Conservation (phyloP, 768 basidiomycete species). For the Tylopilus subfusipes region DNA sequence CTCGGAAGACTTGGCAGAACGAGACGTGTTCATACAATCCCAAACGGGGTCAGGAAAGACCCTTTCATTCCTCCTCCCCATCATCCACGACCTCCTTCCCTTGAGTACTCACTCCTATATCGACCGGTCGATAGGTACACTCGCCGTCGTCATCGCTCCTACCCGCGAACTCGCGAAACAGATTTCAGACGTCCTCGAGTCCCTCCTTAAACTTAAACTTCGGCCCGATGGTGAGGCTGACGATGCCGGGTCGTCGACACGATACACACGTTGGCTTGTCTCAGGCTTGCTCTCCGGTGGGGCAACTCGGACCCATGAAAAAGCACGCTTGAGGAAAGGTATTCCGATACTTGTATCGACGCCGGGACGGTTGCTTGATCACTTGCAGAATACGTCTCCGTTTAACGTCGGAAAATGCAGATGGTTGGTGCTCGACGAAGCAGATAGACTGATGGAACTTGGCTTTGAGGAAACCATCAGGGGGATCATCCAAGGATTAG, state of each 20-base stretch:
- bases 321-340: slow-evolving; percentile 91
- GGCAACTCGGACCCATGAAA: slow-evolving; percentile 92
- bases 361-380: slow-evolving; percentile 92
- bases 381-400: slow-evolving; percentile 91
- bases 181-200: slow-evolving; percentile 91
- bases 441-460: slow-evolving; percentile 95
- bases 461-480: slow-evolving; percentile 96
- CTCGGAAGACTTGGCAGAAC: slow-evolving; percentile 37
- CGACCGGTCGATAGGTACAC: slow-evolving; percentile 90
- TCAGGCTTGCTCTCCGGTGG: slow-evolving; percentile 92
- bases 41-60: slow-evolving; percentile 99
- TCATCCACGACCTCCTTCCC: slow-evolving; percentile 91
- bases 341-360: slow-evolving; percentile 94
- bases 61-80: slow-evolving; percentile 87
- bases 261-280: slow-evolving; percentile 87
- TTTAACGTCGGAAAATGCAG: slow-evolving; percentile 92
- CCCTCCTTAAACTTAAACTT: slow-evolving; percentile 71
- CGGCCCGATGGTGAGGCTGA: slow-evolving; percentile 53
- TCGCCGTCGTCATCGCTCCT: slow-evolving; percentile 92
- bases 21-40: slow-evolving; percentile 91
- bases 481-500: slow-evolving; percentile 83
- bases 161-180: slow-evolving; percentile 96
- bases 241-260: slow-evolving; percentile 40
- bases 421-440: slow-evolving; percentile 97
- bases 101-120: slow-evolving; percentile 89